Base-by-base conservation (phyloP, 2,329 filamentous ascomycete species). In the Calonectria naviculata region DNA sequence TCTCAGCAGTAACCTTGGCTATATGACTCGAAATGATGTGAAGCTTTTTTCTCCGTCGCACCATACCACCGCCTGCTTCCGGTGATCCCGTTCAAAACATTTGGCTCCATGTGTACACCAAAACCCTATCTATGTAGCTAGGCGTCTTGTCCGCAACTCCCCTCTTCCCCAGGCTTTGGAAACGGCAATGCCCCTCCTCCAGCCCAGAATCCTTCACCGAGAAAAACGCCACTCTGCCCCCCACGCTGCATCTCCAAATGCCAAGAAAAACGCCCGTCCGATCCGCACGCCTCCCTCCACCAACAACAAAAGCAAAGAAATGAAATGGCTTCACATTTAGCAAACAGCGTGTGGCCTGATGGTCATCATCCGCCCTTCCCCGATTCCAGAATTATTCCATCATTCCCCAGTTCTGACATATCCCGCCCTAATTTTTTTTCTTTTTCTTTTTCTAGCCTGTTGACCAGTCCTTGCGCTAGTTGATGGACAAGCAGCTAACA, bases 161-260 rank as follows among this genome's bases (percentile, higher is more conserved):
- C 38, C 38, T 38, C 64, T n/a, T 38, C 61, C 62, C 26, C 36
- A 31, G 34, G 28, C 36, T 34, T 46, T 61, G 31, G 15, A 67
- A 63, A 29, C 17, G 67, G 66, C 71, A 63, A 58, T 58, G 12
- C 52, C 13, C 52, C 52, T 54, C 49, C 15, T 46, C n/a, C 21
- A 71, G 74, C 60, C 71, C 74, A 63, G 67, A 75, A 71, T 31
- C 28, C 41, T 65, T 77, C 75, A 76, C 75, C 75, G 68, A 68
- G 52, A 58, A 26, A 58, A 74, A 56, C 58, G 68, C 67, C 68
- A 70, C 67, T 24, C 41, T 56, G 36, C 68, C 70, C 66, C 73
- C 68, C 71, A 75, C 73, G 72, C 66, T 49, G 41, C 26, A 70
- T 52, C 64, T 34, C 44, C 54, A 29, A 61, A 2, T 21, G 65